Base-by-base conservation (phyloP, 2,329 filamentous ascomycete species). In the Allantophomopsis lycopodina region DNA sequence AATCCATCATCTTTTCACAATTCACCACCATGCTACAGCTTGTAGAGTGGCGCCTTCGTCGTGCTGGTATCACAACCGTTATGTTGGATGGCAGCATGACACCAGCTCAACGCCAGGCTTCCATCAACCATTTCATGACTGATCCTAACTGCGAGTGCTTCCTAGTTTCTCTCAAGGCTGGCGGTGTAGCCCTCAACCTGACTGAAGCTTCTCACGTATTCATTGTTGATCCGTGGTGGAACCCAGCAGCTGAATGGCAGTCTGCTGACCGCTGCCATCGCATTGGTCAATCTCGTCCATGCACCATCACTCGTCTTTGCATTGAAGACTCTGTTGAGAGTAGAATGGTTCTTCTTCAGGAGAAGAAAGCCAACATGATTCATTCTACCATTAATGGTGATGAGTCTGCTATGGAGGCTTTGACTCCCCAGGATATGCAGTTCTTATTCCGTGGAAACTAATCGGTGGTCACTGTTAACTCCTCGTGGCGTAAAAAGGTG, bases 171-270 rank as follows among this genome's bases (percentile, higher is more conserved):
- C 69, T 98, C 44, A 96, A 96, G 62, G 91, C 91, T 6, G 91
- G 91, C 32, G 91, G 91, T 55, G 91, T 98, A 0, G 91, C 91
- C 1, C 66, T 98, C 46, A 98, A 98, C 54, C 63, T 98, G 44
- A 96, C 89, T 0, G 91, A 98, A 59, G 91, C 91, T 1, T 94
- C 85, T 2, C 73, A 85, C 37, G 91, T 98, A 8, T 96, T 94
- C 59, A 95, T 96, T 44, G 79, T 96, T 42, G 91, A 98, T 53
- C 91, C 91, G 69, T 96, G 91, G 91, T 98, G 91, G 91, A 96
- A 96, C 50, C 91, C 91, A n/a, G 88, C 88, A n/a, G 89, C 89
- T 0, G 91, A 98, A 63, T 98, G 91, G 91, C 91, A 98, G 62
- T 91, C 83, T 45, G 91, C 91, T 2, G 91, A 98, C 58, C 75